Evolutionary conservation across 2,329 filamentous ascomycete genomes (phyloP).

Genomic region (Botrytis pseudocinerea): DNA sequence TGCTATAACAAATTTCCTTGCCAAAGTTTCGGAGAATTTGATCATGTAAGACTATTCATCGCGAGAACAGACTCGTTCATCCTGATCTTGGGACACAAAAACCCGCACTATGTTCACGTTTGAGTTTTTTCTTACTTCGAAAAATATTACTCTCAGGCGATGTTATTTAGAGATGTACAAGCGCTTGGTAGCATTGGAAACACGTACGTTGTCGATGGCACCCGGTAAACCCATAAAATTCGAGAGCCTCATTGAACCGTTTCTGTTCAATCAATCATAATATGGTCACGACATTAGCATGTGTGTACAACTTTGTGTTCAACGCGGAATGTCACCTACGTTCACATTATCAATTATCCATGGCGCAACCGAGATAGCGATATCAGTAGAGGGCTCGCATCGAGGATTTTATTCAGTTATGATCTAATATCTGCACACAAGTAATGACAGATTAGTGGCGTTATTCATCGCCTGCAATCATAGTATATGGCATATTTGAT

Average conservation of each 20-base stretch:
- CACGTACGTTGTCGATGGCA: neutral
- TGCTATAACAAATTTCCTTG: neutral
- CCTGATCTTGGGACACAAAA: neutral
- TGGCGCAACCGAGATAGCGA: neutral
- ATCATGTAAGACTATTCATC: neutral
- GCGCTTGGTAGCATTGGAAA: neutral
- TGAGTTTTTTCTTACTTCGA: neutral
- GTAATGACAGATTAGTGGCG: neutral
- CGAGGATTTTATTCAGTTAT: neutral
- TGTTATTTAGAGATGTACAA: neutral
- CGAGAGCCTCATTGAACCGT: neutral
- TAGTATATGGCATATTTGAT: neutral
- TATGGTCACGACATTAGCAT: neutral
- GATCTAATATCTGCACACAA: neutral
- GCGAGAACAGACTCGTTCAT: neutral
- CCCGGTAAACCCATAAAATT: neutral
- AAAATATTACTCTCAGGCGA: neutral
- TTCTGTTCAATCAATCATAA: neutral
- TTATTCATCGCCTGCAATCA: too few species aligned
- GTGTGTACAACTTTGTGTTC: neutral
- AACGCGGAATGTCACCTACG: neutral
- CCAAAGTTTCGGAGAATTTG: neutral
- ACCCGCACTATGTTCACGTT: neutral
- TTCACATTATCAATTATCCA: neutral
- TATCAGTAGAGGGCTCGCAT: neutral